These are phyloP conservation scores for Ophiorrhiza pumila DNA, from an alignment of 257 asterid species.

Conservation along the genomic window DNA sequence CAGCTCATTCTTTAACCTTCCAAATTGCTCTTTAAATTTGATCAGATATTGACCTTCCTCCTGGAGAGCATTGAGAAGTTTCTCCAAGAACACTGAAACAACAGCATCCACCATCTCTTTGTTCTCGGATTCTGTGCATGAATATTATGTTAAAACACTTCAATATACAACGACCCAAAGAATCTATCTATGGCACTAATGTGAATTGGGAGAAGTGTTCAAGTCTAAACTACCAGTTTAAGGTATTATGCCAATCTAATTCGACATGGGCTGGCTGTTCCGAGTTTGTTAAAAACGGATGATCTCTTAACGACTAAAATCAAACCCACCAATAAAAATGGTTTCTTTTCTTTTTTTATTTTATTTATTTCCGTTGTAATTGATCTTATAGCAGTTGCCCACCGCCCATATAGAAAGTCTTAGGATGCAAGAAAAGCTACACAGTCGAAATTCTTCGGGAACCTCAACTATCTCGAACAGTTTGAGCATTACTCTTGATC, in stretches of 20 bases:
- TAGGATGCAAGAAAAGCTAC: too few species aligned
- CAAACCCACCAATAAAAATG: too few species aligned
- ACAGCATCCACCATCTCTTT: constrained; percentile 35
- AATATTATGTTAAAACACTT: not conserved
- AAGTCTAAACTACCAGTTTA: not conserved
- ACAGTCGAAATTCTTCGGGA: too few species aligned
- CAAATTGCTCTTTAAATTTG: constrained; percentile 22
- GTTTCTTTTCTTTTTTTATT: too few species aligned
- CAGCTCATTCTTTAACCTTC: constrained; percentile 23
- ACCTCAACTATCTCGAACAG: too few species aligned
- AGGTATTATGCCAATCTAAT: not conserved
- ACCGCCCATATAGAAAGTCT: too few species aligned
- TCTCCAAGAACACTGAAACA: constrained; percentile 31
- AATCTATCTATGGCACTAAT: not conserved
- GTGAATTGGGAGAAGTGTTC: not conserved
- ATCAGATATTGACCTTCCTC: constrained; percentile 31
- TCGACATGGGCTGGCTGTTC: too few species aligned
- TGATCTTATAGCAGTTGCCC: too few species aligned
- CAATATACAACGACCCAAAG: not conserved
- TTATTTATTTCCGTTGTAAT: too few species aligned
- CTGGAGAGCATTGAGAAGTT: constrained; percentile 21
- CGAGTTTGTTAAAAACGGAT: too few species aligned
- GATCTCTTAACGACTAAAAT: too few species aligned
- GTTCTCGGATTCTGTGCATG: constrained; percentile 7
- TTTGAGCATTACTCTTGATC: too few species aligned